phyloP scores from a whole-genome alignment of 1,284 basidiomycete genomes.

The Trametes hirsuta region DNA sequence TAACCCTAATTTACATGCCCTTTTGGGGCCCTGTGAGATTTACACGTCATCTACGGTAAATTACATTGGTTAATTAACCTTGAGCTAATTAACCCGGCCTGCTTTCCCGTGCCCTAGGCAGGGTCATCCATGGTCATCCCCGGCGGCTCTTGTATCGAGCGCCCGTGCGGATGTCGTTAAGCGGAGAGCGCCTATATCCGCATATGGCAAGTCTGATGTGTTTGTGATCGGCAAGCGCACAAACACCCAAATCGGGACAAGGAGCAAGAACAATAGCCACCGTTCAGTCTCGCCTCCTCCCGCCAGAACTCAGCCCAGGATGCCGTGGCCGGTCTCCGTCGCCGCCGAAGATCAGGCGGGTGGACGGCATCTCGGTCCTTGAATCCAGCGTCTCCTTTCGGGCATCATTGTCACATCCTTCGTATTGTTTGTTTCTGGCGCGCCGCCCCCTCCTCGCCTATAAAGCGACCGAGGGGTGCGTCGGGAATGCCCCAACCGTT shows the following conservation, averaged over 20 bases:
- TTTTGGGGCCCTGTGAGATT: too few relatives aligned
- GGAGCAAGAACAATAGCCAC: constrained; percentile 8
- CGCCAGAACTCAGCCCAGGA: not conserved
- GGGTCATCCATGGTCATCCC: too few relatives aligned
- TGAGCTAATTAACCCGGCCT: too few relatives aligned
- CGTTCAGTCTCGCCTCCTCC: not conserved
- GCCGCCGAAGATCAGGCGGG: not conserved
- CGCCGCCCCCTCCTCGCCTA: constrained; percentile 1
- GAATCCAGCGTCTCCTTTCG: not conserved
- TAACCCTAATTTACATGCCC: too few relatives aligned
- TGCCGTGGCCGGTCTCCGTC: constrained; percentile 7
- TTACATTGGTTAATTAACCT: too few relatives aligned
- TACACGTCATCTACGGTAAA: too few relatives aligned
- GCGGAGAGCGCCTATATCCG: not conserved
- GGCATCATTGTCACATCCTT: constrained; percentile 8
- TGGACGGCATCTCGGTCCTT: not conserved
- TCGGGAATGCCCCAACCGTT: constrained; percentile 9
- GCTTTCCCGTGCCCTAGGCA: too few relatives aligned
- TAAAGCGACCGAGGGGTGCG: constrained; percentile 6
- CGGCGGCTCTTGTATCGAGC: not conserved
- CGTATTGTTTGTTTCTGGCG: constrained; percentile 19
- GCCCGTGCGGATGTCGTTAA: constrained; percentile 2
- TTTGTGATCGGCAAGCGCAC: constrained; percentile 5
- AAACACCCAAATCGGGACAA: constrained; percentile 7
- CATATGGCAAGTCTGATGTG: constrained; percentile 4